phyloP scores from a whole-genome alignment of 345 rosid species.

The Rubroshorea leprosula region DNA sequence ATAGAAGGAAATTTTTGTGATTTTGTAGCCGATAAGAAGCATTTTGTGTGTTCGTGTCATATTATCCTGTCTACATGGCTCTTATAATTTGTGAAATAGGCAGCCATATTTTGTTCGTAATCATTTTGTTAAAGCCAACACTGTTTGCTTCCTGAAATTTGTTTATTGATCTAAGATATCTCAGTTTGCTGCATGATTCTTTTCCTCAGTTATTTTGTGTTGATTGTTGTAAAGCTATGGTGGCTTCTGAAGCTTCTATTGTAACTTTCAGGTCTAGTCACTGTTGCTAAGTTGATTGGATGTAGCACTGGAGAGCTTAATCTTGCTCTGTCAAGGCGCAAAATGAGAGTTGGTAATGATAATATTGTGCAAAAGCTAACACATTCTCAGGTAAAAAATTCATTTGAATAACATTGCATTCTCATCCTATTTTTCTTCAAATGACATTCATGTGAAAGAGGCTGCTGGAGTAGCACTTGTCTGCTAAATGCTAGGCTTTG shows the following conservation, averaged over 20 bases:
- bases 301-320: constrained; percentile 58
- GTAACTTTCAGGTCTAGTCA: constrained; percentile 51
- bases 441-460: background rate
- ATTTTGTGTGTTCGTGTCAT: no score
- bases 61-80: background rate
- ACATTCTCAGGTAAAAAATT: constrained; percentile 57
- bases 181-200: background rate
- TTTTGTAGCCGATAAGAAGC: no score
- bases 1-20: no score
- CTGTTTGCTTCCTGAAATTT: background rate
- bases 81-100: background rate
- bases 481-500: background rate
- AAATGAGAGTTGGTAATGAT: constrained; percentile 92
- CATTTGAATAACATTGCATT: background rate
- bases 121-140: background rate
- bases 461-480: background rate
- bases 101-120: background rate
- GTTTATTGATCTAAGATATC: background rate
- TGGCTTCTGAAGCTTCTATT: constrained; percentile 4
- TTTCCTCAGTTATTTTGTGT: background rate
- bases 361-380: constrained; percentile 84
- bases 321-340: constrained; percentile 77
- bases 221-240: constrained; percentile 1
- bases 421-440: background rate
- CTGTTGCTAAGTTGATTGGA: constrained; percentile 81